Percentiles rank a stretch among this genome's conserved stretches.
Evolutionary conservation across 345 rosid species (phyloP).

Genomic region (Geranium brycei): DNA sequence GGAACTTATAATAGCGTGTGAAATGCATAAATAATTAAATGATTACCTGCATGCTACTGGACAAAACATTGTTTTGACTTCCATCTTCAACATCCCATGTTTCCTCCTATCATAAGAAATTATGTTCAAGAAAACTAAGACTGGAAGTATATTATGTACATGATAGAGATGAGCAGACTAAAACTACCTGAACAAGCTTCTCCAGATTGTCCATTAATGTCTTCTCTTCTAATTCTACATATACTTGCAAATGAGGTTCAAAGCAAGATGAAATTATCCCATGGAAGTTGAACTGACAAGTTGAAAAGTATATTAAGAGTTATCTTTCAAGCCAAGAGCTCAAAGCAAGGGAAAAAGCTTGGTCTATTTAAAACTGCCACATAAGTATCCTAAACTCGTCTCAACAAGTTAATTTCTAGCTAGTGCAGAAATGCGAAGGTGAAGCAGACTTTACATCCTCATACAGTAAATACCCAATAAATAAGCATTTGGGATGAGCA

Average conservation of each 20-base stretch:
- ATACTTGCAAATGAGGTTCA: constrained; percentile 81
- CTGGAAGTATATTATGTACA: constrained; percentile 4
- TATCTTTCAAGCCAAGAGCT: neutral
- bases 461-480: neutral
- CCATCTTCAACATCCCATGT: constrained; percentile 97
- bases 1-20: neutral
- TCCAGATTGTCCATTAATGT: constrained; percentile 93
- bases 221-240: constrained; percentile 89
- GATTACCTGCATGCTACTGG: constrained; percentile 91
- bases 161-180: constrained; percentile 5
- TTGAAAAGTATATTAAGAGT: constrained; percentile 7
- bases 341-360: neutral
- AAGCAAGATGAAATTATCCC: constrained; percentile 96
- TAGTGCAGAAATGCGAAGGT: neutral
- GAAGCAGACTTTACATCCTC: neutral
- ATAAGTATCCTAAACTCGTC: neutral
- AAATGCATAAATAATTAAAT: neutral
- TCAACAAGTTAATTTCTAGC: neutral
- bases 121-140: constrained; percentile 12
- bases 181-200: constrained; percentile 80
- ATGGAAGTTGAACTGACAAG: constrained; percentile 88
- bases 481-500: neutral
- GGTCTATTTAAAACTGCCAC: constrained; percentile 1
- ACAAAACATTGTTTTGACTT: constrained; percentile 80
- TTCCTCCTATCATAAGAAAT: constrained; percentile 54